Evolutionary conservation across 1,139 yeast species (phyloP), one percentile per base, ranked within the genome.

Genomic region (Yamadazyma pseudoaaseri): DNA sequence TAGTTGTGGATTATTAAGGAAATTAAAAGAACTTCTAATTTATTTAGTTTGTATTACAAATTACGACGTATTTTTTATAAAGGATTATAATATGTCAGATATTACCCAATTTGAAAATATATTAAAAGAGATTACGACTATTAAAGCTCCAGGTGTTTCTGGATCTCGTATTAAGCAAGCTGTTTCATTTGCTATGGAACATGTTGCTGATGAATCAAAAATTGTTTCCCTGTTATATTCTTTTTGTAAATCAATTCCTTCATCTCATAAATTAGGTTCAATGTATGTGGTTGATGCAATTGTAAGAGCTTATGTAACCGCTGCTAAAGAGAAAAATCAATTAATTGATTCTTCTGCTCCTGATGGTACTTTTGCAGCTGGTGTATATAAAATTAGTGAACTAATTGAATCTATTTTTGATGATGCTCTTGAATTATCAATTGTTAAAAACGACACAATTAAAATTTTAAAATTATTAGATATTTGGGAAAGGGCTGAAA

Each of bases 91-190:
- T 3, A 62, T 62, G 68, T 54, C 66, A 21, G 60, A 56, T 12
- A 56, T 70, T 49, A 81, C 80, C 56, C 81, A 80, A 49, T 86
- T 86, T 60, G 85, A 82, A 59, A 61, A 69, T 42, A 73, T 82
- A 40, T 70, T 90, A 51, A 80, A 79, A 49, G 94, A 90, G 55
- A 72, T 90, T 44, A 76, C 82, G 41, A 70, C 78, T 15, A 70
- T 86, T 45, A 87, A 86, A 61, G 81, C 96, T 17, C 94, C 94
- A 15, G 97, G 98, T 40, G 95, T 92, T 37, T 89, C 97, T 22
- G 97, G 97, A 27, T 80, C 96, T 39, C 89, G 96, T 65, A 92
- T 92, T 58, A 86, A 86, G 58, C 82, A 81, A 52, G 70, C 89
- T 53, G 85, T 92, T 31, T 86, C 85, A 37, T 59, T 85, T 41